Base-by-base conservation (phyloP, 352 stramenopile species). In the Globisporangium ultimum region DNA sequence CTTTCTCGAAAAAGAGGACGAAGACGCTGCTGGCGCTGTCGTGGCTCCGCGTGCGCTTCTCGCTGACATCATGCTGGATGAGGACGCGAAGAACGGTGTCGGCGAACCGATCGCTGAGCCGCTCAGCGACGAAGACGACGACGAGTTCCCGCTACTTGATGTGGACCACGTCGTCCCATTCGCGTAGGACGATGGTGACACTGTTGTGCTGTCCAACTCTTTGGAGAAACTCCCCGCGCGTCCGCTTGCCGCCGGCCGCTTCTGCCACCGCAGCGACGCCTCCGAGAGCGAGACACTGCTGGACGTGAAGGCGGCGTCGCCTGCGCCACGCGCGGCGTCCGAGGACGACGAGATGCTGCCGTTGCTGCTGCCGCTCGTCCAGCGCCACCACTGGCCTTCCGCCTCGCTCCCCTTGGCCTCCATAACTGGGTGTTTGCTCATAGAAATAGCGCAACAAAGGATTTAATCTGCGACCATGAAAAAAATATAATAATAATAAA, bases 281-380 rank as follows among this genome's bases (percentile, higher is more conserved):
- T 72, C 70, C 43, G 59, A 66, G 14, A 64, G 60, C 11, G 68
- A 64, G 47, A 67, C 70, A 67, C 55, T 68, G 67, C 58, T 63
- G 66, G 58, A 77, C 55, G 53, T 69, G 46, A 74, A 70, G 17
- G 43, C 34, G 52, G 68, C 32, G 38, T 57, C 60, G 42, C 41
- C 50, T 34, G 24, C 28, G 34, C 28, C 3, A 34, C n/a, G 22
- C 15, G 55, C 46, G 22, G 47, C 55, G 38, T 75, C 64, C 14
- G 78, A 86, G 4, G 78, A 87, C 3, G 77, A 88, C 51, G 75
- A 79, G 50, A 86, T 70, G 41, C 62, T 83, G 56, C 81, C 81
- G 54, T 32, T 36, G 28, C 79, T 91, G 60, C 83, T 86, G 56
- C 81, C 84, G 48, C 87, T 79, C 2, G 71, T 88, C 81, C 81